Evolutionary conservation across 2,329 filamentous ascomycete species (phyloP).

Genomic region (Fusarium sp.): DNA sequence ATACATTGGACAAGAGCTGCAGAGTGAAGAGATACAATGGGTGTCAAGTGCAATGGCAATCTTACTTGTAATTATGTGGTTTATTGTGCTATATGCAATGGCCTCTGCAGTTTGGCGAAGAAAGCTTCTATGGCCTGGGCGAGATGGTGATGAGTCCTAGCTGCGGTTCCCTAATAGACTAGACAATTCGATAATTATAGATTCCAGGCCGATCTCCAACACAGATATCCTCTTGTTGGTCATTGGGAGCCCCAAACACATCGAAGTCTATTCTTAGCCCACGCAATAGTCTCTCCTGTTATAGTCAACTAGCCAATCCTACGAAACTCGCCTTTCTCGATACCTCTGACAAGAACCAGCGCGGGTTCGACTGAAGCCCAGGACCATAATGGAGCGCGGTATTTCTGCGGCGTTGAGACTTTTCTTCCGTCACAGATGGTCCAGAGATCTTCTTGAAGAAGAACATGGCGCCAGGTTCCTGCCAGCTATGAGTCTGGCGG

Average conservation of each 20-base stretch:
- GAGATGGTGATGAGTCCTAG: constrained; percentile 42
- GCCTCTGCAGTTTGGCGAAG: constrained; percentile 37
- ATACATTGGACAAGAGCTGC: constrained; percentile 44
- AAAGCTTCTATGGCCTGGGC: constrained; percentile 47
- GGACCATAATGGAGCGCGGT: constrained; percentile 41
- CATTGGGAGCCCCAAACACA: constrained; percentile 18
- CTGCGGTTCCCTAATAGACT: not conserved
- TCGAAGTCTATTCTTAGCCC: constrained; percentile 24
- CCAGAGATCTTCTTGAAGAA: constrained; percentile 31
- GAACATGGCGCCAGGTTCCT: constrained; percentile 31
- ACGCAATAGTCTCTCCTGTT: constrained; percentile 7
- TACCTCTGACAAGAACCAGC: constrained; percentile 23
- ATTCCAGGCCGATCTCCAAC: constrained; percentile 3
- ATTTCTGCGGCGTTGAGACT: constrained; percentile 27
- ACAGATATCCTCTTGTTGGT: constrained; percentile 27
- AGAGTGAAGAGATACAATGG: constrained; percentile 44
- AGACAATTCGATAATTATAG: constrained; percentile 36
- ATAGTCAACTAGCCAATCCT: constrained; percentile 25
- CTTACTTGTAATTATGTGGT: constrained; percentile 42
- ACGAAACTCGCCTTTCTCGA: constrained; percentile 31
- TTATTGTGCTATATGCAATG: constrained; percentile 42
- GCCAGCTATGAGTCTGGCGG: constrained; percentile 30
- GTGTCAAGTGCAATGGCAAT: constrained; percentile 44
- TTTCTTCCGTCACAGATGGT: constrained; percentile 33
- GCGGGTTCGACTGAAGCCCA: constrained; percentile 38